Conservation (phyloP, 108 stramenopile genomes). For the Cyclotella atomus region DNA sequence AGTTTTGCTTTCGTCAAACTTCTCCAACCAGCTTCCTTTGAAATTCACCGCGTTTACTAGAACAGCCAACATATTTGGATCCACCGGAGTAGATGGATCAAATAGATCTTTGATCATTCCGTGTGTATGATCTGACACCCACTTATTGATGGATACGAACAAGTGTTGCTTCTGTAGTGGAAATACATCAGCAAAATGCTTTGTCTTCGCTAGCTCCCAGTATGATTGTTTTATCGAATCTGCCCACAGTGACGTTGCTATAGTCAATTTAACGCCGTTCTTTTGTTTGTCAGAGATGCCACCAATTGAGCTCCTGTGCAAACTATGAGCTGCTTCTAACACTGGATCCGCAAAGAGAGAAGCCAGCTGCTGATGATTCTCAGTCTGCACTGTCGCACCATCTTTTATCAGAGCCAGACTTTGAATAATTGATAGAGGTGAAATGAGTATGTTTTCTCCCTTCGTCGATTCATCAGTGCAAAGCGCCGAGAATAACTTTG, state of each 20-base stretch:
- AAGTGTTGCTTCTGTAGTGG: neutral
- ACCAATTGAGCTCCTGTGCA: neutral
- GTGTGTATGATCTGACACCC: neutral
- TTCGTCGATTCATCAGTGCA: neutral
- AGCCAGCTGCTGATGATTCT: conserved; percentile 8
- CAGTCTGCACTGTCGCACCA: conserved; percentile 14
- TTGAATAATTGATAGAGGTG: conserved; percentile 19
- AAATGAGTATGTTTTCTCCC: conserved; percentile 27
- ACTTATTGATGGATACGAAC: conserved; percentile 12
- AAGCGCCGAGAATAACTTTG: neutral
- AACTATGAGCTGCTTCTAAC: neutral
- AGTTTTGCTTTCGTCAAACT: conserved; percentile 20
- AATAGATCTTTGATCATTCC: conserved; percentile 12
- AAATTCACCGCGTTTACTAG: conserved; percentile 29
- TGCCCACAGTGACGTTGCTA: conserved; percentile 3
- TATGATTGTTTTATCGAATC: conserved; percentile 14
- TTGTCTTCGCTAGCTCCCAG: neutral
- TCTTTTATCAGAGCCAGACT: conserved; percentile 18
- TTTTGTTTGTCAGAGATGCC: neutral
- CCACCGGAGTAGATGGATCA: neutral
- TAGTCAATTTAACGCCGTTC: conserved; percentile 6
- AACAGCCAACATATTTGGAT: conserved; percentile 18
- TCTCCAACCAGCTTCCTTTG: conserved; percentile 19
- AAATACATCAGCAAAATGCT: conserved; percentile 5
- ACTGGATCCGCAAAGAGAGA: neutral